Base-by-base conservation (phyloP, 495 filamentous ascomycete species). In the Delitschia confertaspora region DNA sequence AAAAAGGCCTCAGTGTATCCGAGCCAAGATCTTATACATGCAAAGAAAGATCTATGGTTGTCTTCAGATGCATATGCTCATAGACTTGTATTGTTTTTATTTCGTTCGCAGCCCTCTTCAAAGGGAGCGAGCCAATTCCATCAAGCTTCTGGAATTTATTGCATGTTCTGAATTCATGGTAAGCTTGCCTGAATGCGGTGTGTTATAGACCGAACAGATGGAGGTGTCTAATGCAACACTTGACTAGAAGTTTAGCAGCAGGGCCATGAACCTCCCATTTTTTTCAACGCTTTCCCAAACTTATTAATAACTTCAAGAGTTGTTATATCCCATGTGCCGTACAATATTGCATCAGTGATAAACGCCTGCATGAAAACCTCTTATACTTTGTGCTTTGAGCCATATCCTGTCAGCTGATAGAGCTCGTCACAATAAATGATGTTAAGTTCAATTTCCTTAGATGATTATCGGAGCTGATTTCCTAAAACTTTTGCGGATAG, bases 171-270 rank as follows among this genome's bases (percentile, higher is more conserved):
- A 49, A 18, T 34, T 41, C 45, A 6, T 29, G n/a, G 23, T 26
- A 49, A 6, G 30, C 17, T 29, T 11, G 27, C 20, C 31, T 42
- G 10, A 38, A 26, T 2, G 6, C 2, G 2, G 38, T 30, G 18
- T 49, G 45, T 6, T 22, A 33, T 9, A 17, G 6, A 3, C 36
- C 44, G 19, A 22, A n/a, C 10, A 35, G 36, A 20, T 47, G 27
- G 29, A 22, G 42, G 1, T 20, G 37, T 20, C 37, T 38, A 4
- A 49, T 21, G 19, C 45, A 49, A 19, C 45, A 42, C 20, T 49
- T 38, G 9, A 20, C 22, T 2, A 49, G 31, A 8, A 49, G 1
- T 17, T 17, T 3, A 1, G 22, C 21, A 4, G 45, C 45, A 19
- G 13, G 22, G 18, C 26, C 37, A 18, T 34, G n/a, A 21, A 18